phyloP scores from a whole-genome alignment of 495 filamentous ascomycete species.

The Penicilliopsis zonata region DNA sequence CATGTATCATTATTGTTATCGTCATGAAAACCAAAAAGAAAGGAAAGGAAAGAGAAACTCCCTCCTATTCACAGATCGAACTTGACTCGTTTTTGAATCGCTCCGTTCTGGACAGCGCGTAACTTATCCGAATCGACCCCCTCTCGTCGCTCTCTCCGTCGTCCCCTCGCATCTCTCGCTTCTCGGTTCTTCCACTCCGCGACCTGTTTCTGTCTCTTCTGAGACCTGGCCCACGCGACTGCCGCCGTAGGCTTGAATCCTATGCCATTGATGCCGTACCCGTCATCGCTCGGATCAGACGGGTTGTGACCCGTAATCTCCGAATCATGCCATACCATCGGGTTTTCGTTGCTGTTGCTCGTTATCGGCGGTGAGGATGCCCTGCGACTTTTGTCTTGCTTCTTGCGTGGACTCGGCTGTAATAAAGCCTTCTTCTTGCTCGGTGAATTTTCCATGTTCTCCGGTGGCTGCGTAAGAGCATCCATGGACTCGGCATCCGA shows the following conservation, averaged over 20 bases:
- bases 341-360: constrained; percentile 21
- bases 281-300: constrained; percentile 61
- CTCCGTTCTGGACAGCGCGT: constrained; percentile 18
- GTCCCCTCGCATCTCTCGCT: constrained; percentile 69
- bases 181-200: constrained; percentile 74
- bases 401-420: constrained; percentile 14
- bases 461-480: too few relatives aligned
- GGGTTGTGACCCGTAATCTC: constrained; percentile 78
- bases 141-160: constrained; percentile 52
- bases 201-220: constrained; percentile 71
- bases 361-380: constrained; percentile 38
- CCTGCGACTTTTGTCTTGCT: constrained; percentile 13
- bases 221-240: constrained; percentile 61
- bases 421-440: constrained; percentile 9
- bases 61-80: constrained; percentile 18
- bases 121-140: constrained; percentile 22
- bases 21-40: background rate
- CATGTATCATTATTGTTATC: background rate
- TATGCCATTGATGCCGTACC: constrained; percentile 77
- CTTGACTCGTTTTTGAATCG: constrained; percentile 32
- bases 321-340: constrained; percentile 69
- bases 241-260: constrained; percentile 83
- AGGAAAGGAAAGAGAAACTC: background rate
- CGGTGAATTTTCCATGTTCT: too few relatives aligned
- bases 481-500: too few relatives aligned